phyloP scores from a whole-genome alignment of 257 asterid species.

The Solanum sitiens region DNA sequence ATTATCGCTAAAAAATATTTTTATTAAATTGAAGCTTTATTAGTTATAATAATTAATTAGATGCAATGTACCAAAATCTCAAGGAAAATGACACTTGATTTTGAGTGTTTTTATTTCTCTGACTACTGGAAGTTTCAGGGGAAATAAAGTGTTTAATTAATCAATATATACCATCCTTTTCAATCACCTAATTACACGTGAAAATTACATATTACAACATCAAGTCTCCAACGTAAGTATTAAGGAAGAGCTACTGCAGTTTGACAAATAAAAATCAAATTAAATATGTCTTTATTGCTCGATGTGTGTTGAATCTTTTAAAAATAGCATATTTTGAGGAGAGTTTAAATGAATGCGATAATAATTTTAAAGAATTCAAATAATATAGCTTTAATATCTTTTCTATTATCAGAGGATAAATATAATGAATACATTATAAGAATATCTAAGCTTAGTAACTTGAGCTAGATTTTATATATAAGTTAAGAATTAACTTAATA shows the following conservation, averaged over 20 bases:
- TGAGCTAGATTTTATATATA: not conserved
- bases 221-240: not conserved
- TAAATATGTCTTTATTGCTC: no score
- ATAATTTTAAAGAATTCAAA: no score
- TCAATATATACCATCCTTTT: not conserved
- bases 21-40: no score
- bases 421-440: not conserved
- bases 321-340: no score
- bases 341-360: no score
- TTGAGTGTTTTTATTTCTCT: not conserved
- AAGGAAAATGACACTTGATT: slow-evolving; percentile 2
- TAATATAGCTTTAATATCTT: no score
- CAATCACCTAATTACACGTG: slow-evolving; percentile 8
- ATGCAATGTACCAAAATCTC: not conserved
- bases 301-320: no score
- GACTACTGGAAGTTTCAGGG: not conserved
- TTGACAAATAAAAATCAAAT: not conserved
- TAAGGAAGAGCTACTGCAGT: not conserved
- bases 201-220: not conserved
- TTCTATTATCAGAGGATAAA: not conserved
- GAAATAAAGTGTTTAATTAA: not conserved
- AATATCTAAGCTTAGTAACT: not conserved
- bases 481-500: not conserved
- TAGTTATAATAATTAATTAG: not conserved
- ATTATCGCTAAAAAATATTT: rapidly evolving